These are phyloP conservation scores for Cryphonectria nitschkei DNA, from an alignment of 2,329 filamentous ascomycete species.

Conservation along the genomic window DNA sequence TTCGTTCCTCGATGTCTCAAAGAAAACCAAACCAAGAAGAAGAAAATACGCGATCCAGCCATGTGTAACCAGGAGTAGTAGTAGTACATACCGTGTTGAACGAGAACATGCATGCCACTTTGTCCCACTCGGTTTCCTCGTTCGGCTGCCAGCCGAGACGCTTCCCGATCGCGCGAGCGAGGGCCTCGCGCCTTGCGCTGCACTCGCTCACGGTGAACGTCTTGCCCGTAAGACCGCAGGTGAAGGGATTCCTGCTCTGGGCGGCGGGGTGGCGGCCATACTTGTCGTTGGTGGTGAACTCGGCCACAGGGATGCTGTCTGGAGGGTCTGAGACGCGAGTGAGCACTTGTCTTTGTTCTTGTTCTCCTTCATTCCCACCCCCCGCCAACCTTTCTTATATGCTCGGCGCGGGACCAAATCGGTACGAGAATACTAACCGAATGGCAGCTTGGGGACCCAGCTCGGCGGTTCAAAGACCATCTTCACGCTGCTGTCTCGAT, in stretches of 20 bases:
- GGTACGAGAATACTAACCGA: constrained; percentile 43
- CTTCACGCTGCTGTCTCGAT: constrained; percentile 19
- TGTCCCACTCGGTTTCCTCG: constrained; percentile 77
- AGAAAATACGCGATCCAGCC: not conserved
- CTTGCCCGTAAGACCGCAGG: constrained; percentile 73
- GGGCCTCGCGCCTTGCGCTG: constrained; percentile 64
- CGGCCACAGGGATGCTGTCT: constrained; percentile 72
- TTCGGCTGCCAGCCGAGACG: constrained; percentile 74
- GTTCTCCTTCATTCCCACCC: not conserved
- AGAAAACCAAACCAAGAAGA: too few species aligned
- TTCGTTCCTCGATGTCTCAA: not conserved
- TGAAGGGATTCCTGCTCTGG: constrained; percentile 71
- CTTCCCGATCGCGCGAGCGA: constrained; percentile 70
- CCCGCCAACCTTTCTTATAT: too few species aligned
- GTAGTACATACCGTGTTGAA: constrained; percentile 68
- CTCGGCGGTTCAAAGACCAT: constrained; percentile 65
- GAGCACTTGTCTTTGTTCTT: constrained; percentile 19
- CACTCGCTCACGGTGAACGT: constrained; percentile 67
- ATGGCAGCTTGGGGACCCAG: constrained; percentile 64
- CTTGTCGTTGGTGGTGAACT: constrained; percentile 76
- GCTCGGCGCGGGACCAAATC: not conserved
- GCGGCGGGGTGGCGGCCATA: constrained; percentile 68
- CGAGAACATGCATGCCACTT: constrained; percentile 77
- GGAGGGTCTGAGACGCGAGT: constrained; percentile 55
- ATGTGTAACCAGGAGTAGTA: not conserved